phyloP scores from a whole-genome alignment of 768 basidiomycete species.

The Tulasnella sp. region DNA sequence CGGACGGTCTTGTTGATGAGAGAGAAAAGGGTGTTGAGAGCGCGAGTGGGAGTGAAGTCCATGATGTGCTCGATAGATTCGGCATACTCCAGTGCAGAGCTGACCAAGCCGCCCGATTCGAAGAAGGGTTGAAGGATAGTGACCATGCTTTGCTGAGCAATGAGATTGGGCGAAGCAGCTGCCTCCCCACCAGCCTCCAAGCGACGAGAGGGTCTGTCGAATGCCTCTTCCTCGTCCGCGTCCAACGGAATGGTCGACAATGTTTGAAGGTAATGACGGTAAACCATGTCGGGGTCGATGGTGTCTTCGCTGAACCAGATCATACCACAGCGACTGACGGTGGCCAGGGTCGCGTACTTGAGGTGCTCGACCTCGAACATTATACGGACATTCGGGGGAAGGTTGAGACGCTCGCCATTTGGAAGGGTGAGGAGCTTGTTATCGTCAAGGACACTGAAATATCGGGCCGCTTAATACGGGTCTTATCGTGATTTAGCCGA shows the following conservation, averaged over 20 bases:
- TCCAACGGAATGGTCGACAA: constrained; percentile 70
- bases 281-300: constrained; percentile 85
- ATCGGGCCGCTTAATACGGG: neutral
- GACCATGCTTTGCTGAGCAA: constrained; percentile 68
- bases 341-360: constrained; percentile 92
- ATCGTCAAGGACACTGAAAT: constrained; percentile 85
- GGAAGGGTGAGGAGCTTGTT: constrained; percentile 96
- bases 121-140: constrained; percentile 75
- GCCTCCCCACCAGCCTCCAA: constrained; percentile 36
- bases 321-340: constrained; percentile 99
- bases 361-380: constrained; percentile 99
- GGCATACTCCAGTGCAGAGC: constrained; percentile 68
- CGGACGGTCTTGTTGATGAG: constrained; percentile 93
- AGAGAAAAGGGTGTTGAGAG: constrained; percentile 93
- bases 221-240: constrained; percentile 73
- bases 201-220: constrained; percentile 20
- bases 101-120: constrained; percentile 70
- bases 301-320: constrained; percentile 99
- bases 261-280: constrained; percentile 75
- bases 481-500: neutral
- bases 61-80: constrained; percentile 93
- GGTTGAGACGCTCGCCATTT: constrained; percentile 94
- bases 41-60: constrained; percentile 91
- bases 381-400: constrained; percentile 94
- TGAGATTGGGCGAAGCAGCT: constrained; percentile 52